Evolutionary conservation across 257 asterid genomes (phyloP), one percentile per base, ranked within the genome.

Genomic region (Nicotiana sylvestris): DNA sequence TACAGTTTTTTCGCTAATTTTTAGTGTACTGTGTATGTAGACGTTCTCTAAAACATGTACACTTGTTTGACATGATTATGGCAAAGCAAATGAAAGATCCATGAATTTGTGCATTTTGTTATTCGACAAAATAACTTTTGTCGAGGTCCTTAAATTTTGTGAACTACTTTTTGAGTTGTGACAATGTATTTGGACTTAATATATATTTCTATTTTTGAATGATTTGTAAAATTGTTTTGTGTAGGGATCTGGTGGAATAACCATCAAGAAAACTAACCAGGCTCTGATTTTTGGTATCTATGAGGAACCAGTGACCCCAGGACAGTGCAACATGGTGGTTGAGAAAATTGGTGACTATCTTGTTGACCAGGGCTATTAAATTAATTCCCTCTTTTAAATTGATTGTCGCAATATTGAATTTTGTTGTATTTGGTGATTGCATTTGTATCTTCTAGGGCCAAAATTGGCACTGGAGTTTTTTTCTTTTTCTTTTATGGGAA

Each of bases 271-370:
- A 81, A 90, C 93, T 46, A 90, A 87, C 0, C 93, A 90, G 66
- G 89, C 92, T 30, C 78, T 90, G 25, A 87, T 90, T 3, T 80
- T 88, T 66, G 94, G 92, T 1, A 15, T 90, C 80, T 90, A 90
- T n/a, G 94, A 90, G 84, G 94, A 90, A 86, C 94, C 94, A 6
- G 92, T 90, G 81, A 90, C 92, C 74, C 92, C 92, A 27, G 90
- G 91, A 64, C 94, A 90, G 57, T 90, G 94, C 86, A 90, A 90
- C 88, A 86, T 90, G 89, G 89, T 90, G 82, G 91, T 90, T 29
- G 94, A 90, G 87, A 89, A 86, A 90, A 84, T 90, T 51, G 94
- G 92, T 80, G 94, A 90, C 79, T 90, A 90, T 80, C 94, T 90
- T 86, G 39, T 86, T 81, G 92, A 90, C 33, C 92, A 89, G 84